Percentiles rank a stretch among this genome's conserved stretches.
phyloP scores from a whole-genome alignment of 192 early-diverging fungal genomes.

The Mortierella hygrophila region DNA sequence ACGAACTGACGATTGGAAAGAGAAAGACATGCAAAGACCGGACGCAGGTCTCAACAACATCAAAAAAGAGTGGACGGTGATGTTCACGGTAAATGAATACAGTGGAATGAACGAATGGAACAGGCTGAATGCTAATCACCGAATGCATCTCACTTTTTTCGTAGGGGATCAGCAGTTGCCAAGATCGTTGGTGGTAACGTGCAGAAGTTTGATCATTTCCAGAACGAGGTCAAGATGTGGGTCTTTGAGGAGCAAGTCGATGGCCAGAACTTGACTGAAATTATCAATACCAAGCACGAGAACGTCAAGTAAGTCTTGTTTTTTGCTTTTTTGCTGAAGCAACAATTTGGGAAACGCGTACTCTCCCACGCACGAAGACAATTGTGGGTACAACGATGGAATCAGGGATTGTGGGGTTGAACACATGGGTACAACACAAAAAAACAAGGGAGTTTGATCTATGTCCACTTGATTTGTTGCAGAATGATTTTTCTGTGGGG shows the following conservation, averaged over 20 bases:
- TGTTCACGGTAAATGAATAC: too few relatives aligned
- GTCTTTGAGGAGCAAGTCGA: constrained; percentile 92
- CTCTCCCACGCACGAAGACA: neutral
- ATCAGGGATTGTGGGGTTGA: constrained; percentile 2
- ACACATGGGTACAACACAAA: neutral
- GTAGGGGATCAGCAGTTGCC: constrained; percentile 92
- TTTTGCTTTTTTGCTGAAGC: neutral
- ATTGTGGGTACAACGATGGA: neutral
- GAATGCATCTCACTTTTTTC: neutral
- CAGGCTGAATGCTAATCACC: neutral
- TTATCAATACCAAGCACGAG: constrained; percentile 94
- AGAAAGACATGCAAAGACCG: neutral
- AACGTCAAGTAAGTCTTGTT: constrained; percentile 76
- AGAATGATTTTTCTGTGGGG: neutral
- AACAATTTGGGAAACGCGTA: neutral
- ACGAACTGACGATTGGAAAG: neutral
- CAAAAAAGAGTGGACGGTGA: neutral
- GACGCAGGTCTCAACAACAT: neutral
- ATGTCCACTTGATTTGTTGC: neutral
- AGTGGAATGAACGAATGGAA: neutral
- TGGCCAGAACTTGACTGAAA: constrained; percentile 87
- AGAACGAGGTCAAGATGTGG: constrained; percentile 91
- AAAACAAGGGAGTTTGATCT: neutral
- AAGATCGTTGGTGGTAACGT: constrained; percentile 93
- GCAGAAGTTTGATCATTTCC: constrained; percentile 66